Evolutionary conservation across 306 rosid species (phyloP), one percentile per base, ranked within the genome.

Genomic region (Trichosanthes cucumerina): DNA sequence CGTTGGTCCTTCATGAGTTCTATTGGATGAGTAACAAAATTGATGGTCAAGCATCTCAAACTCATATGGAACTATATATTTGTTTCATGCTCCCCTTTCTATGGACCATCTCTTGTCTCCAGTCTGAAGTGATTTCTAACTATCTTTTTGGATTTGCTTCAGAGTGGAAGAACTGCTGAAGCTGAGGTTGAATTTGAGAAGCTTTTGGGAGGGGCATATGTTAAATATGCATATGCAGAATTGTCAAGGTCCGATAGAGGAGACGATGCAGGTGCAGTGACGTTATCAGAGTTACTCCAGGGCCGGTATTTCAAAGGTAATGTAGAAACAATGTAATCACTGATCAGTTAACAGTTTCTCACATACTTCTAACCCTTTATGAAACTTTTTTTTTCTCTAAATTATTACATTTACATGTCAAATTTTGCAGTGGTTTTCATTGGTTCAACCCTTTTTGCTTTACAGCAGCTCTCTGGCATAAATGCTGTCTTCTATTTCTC

Each of bases 391-490:
- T 28, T 46, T 14, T 50, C 60, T 73, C 78, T 73, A 73, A 73
- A 73, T 73, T 73, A 49, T 73, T 73, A 73, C 62, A 73, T 73
- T 73, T 47, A 31, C 78, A 73, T 73, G 78, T 73, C 62, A 73
- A 26, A 28, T 94, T 95, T 95, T 92, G 97, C 98, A 95, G 98
- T 95, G 87, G 96, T 95, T 91, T 89, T 92, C 90, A 95, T 95
- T 89, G 98, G 98, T 80, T 95, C 98, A 85, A 88, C 96, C 90
- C 93, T 95, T 44, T 95, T 87, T 95, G 97, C 97, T 92, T 91
- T 95, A 88, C 98, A 92, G 93, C 98, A 95, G 96, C 97, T 95
- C 82, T 92, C 98, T 88, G 98, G 98, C 89, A 92, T 95, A 87
- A 95, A 95, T 50, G 97, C 97, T 64, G 87, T 95, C 36, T 95